Evolutionary conservation across 306 rosid genomes (phyloP).

Genomic region (Begonia peltatifolia): DNA sequence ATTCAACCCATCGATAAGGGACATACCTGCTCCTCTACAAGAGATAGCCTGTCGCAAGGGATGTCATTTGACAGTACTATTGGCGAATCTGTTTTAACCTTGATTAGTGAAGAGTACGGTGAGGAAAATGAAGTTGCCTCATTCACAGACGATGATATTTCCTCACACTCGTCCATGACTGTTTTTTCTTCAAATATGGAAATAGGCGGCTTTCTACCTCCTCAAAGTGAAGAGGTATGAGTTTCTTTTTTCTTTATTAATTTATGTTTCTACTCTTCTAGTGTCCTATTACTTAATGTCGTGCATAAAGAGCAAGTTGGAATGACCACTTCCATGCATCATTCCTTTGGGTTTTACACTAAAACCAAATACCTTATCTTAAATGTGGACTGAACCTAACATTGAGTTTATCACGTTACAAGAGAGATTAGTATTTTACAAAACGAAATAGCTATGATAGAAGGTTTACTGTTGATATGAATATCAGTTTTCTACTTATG

Average conservation of each 20-base stretch:
- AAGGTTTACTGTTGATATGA: too few relatives aligned
- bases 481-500: too few relatives aligned
- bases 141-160: constrained; percentile 84
- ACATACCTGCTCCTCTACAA: constrained; percentile 25
- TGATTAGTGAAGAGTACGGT: constrained; percentile 54
- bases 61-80: constrained; percentile 28
- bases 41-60: constrained; percentile 34
- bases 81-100: constrained; percentile 49
- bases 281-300: too few relatives aligned
- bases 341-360: too few relatives aligned
- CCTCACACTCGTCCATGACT: constrained; percentile 69
- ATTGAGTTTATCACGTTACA: too few relatives aligned
- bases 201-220: constrained; percentile 23
- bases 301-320: too few relatives aligned
- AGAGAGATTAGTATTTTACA: too few relatives aligned
- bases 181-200: constrained; percentile 24
- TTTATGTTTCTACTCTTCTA: neutral
- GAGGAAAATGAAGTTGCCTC: constrained; percentile 69
- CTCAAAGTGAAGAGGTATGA: constrained; percentile 47
- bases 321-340: too few relatives aligned
- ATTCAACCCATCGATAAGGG: constrained; percentile 57
- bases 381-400: too few relatives aligned
- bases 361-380: too few relatives aligned
- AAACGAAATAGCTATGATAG: too few relatives aligned
- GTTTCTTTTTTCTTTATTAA: neutral